A percentile compares a stretch with the other conserved stretches of the same genome.
Evolutionary conservation across 2,329 filamentous ascomycete genomes (phyloP).

Genomic region (Penicillium sp.): DNA sequence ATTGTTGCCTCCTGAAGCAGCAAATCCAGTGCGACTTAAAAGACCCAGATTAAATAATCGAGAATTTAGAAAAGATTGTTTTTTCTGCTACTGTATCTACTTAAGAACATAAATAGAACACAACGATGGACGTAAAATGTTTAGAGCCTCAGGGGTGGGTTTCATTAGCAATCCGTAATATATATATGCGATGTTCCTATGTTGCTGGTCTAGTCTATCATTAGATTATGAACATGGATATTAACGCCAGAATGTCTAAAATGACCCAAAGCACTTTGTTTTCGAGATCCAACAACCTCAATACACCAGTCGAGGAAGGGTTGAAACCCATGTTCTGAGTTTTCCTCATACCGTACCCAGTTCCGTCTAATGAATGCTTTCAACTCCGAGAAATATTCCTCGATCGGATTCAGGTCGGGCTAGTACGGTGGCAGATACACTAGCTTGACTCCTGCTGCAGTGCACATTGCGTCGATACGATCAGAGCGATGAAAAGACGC

Average conservation of each 20-base stretch:
- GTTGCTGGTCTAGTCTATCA: background rate
- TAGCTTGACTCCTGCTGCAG: background rate
- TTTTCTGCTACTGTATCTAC: too few species aligned
- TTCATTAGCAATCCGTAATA: background rate
- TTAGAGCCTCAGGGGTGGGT: background rate
- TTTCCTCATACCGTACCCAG: background rate
- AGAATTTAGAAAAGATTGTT: too few species aligned
- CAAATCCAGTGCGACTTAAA: too few species aligned
- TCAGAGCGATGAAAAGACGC: background rate
- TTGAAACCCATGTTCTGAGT: background rate
- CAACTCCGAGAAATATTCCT: background rate
- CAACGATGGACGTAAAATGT: background rate
- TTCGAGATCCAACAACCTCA: background rate
- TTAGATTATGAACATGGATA: background rate
- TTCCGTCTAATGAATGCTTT: background rate
- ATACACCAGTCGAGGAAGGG: background rate
- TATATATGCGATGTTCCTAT: background rate
- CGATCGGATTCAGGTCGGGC: background rate
- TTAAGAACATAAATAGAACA: background rate
- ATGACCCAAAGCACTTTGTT: conserved; percentile 1
- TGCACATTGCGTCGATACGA: background rate
- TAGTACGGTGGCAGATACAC: background rate
- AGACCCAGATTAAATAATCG: too few species aligned
- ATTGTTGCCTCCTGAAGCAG: too few species aligned
- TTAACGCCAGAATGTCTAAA: background rate